Evolutionary conservation across 352 stramenopile genomes (phyloP).

Genomic region (Phytophthora crassamura): DNA sequence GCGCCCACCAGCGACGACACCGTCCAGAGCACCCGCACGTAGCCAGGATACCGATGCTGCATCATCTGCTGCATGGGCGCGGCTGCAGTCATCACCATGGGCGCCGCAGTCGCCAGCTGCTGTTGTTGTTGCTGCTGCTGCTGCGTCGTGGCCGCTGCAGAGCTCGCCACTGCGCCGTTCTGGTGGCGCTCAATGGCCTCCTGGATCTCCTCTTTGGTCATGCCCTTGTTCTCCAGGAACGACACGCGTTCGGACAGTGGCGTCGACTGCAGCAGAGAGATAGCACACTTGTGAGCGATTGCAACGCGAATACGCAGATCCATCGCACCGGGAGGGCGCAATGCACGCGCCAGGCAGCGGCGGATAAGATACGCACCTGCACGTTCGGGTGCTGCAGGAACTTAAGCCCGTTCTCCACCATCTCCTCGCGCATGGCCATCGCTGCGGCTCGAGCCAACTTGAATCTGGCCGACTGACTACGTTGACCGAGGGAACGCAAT

Average conservation of each 20-base stretch:
- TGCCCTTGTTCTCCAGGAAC: slow-evolving; percentile 83
- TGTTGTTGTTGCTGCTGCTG: slow-evolving; percentile 14
- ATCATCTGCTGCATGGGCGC: slow-evolving; percentile 60
- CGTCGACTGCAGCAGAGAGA: slow-evolving; percentile 39
- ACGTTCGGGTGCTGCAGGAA: slow-evolving; percentile 86
- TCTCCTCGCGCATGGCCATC: slow-evolving; percentile 61
- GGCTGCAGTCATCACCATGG: slow-evolving; percentile 59
- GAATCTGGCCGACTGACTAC: slow-evolving; percentile 23
- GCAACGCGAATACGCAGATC: not conserved
- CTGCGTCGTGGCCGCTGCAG: not conserved
- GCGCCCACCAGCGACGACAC: slow-evolving; percentile 76
- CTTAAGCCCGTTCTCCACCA: slow-evolving; percentile 82
- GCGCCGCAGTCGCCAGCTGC: slow-evolving; percentile 21
- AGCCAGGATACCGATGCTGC: slow-evolving; percentile 54
- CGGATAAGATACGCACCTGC: slow-evolving; percentile 45
- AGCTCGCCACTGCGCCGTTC: slow-evolving; percentile 24
- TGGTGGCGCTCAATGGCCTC: slow-evolving; percentile 75
- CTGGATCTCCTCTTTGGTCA: slow-evolving; percentile 86
- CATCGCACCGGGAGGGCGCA: not conserved
- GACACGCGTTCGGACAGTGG: slow-evolving; percentile 78
- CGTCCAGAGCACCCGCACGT: slow-evolving; percentile 71
- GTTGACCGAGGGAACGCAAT: slow-evolving; percentile 3
- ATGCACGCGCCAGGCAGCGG: not conserved
- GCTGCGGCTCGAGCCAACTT: slow-evolving; percentile 24
- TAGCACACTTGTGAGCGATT: not conserved